phyloP scores from a whole-genome alignment of 192 early-diverging fungal genomes.

The Backusella sp. region DNA sequence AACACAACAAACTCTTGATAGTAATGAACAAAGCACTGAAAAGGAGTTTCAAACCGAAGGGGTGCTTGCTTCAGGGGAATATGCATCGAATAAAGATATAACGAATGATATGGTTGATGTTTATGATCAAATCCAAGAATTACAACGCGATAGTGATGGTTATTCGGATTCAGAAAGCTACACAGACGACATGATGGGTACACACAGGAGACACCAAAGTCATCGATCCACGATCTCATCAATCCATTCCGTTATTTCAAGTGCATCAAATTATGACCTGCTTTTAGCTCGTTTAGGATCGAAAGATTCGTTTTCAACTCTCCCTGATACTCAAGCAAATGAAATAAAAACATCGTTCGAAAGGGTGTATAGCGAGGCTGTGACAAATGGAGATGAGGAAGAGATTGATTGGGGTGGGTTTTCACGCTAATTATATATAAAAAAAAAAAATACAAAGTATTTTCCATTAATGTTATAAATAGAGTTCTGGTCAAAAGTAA shows the following conservation, averaged over 20 bases:
- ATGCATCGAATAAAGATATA: slow-evolving; percentile 4
- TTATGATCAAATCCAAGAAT: neutral
- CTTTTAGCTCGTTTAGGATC: slow-evolving; percentile 66
- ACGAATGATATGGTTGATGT: neutral
- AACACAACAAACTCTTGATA: neutral
- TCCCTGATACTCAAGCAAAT: slow-evolving; percentile 35
- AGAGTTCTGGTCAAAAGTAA: slow-evolving; percentile 93
- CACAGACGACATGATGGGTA: neutral
- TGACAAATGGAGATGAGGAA: slow-evolving; percentile 34
- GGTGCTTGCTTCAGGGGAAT: slow-evolving; percentile 1
- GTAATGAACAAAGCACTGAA: neutral
- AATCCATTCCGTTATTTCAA: slow-evolving; percentile 13
- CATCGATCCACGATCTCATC: slow-evolving; percentile 25
- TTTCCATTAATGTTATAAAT: neutral
- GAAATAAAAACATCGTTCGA: slow-evolving; percentile 45
- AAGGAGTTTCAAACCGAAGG: slow-evolving; percentile 6
- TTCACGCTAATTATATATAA: too few relatives aligned
- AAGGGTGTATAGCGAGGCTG: slow-evolving; percentile 38
- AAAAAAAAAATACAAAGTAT: neutral
- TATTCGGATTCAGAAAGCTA: slow-evolving; percentile 2
- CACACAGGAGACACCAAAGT: slow-evolving; percentile 5
- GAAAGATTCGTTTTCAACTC: slow-evolving; percentile 43
- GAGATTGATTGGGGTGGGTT: slow-evolving; percentile 75
- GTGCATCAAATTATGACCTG: slow-evolving; percentile 48
- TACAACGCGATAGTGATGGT: neutral